phyloP scores from a whole-genome alignment of 495 filamentous ascomycete species.

The Pyronema omphalodes region DNA sequence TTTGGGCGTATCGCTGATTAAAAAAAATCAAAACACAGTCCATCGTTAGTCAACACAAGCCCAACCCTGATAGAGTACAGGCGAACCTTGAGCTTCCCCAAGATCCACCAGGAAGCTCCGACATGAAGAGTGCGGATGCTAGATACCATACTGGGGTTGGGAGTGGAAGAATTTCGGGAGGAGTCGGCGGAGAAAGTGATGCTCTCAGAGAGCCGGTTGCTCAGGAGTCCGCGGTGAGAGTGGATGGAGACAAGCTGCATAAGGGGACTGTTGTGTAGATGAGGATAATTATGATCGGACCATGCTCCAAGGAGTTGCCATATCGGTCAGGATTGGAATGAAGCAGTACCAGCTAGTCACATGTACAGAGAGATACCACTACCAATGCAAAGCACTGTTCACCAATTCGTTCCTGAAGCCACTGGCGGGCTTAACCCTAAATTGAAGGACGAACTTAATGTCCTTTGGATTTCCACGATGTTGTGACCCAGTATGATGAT shows the following conservation, averaged over 20 bases:
- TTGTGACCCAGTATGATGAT: too few relatives aligned
- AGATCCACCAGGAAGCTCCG: slow-evolving; percentile 37
- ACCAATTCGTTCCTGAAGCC: too few relatives aligned
- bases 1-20: background rate
- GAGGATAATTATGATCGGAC: too few relatives aligned
- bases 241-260: slow-evolving; percentile 28
- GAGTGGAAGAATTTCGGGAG: slow-evolving; percentile 31
- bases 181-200: slow-evolving; percentile 26
- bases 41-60: slow-evolving; percentile 27
- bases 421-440: too few relatives aligned
- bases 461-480: too few relatives aligned
- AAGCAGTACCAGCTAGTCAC: too few relatives aligned
- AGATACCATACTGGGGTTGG: slow-evolving; percentile 34
- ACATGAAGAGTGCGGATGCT: slow-evolving; percentile 42
- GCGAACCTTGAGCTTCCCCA: slow-evolving; percentile 47
- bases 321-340: too few relatives aligned
- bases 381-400: too few relatives aligned
- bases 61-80: slow-evolving; percentile 28
- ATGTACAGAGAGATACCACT: too few relatives aligned
- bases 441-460: too few relatives aligned
- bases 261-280: slow-evolving; percentile 23
- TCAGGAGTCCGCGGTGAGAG: slow-evolving; percentile 34
- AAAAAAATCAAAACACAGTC: slow-evolving; percentile 26
- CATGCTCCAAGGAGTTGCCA: too few relatives aligned
- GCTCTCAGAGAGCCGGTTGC: slow-evolving; percentile 35